These are phyloP conservation scores for Chlamydomonas eustigma DNA, from an alignment of 139 green algal genomes.

Conservation along the genomic window DNA sequence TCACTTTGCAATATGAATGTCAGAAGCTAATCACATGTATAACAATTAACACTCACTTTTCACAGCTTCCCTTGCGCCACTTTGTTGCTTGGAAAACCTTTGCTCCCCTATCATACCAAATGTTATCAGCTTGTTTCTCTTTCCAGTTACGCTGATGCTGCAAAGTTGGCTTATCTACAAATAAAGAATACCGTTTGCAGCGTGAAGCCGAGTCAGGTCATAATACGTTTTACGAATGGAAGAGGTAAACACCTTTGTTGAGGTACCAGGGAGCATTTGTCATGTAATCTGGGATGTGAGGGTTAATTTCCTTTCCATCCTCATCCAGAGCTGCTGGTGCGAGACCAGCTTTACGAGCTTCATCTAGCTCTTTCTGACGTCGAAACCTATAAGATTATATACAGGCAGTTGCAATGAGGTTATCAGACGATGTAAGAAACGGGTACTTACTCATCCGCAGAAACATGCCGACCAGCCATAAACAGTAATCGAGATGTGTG, in stretches of 20 bases:
- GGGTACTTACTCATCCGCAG: no score
- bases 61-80: constrained; percentile 93
- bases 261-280: constrained; percentile 95
- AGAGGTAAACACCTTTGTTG: constrained; percentile 58
- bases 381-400: no score
- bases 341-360: constrained; percentile 94
- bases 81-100: constrained; percentile 94
- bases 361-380: constrained; percentile 63
- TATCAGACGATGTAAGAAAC: no score
- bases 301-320: constrained; percentile 98
- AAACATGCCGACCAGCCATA: no score
- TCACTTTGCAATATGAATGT: neutral
- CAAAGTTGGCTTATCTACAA: constrained; percentile 66
- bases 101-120: constrained; percentile 89
- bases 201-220: no score
- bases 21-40: neutral
- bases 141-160: constrained; percentile 99
- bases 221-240: no score
- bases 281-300: constrained; percentile 99
- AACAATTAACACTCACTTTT: constrained; percentile 84
- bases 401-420: no score
- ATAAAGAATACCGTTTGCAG: constrained; percentile 20
- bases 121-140: constrained; percentile 37
- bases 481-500: no score
- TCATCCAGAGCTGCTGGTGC: constrained; percentile 91